phyloP scores from a whole-genome alignment of 768 basidiomycete genomes.

The Rubroboletus pulcherrimus region DNA sequence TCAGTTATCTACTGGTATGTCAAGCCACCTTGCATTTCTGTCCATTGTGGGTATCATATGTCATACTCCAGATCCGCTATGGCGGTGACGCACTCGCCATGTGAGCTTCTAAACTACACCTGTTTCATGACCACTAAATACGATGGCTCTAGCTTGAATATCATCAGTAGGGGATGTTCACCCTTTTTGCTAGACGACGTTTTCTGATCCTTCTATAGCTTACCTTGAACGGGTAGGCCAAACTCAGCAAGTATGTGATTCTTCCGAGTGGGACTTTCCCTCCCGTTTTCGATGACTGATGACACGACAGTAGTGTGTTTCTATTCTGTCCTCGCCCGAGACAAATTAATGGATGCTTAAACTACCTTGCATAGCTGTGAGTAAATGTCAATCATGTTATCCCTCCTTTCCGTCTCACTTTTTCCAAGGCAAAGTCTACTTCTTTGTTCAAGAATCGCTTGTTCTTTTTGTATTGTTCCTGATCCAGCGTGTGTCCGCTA shows the following conservation, averaged over 20 bases:
- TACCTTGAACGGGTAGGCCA: background rate
- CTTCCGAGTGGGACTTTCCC: too few relatives aligned
- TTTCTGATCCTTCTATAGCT: conserved; percentile 1
- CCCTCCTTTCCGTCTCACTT: background rate
- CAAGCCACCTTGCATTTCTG: background rate
- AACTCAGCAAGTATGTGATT: conserved; percentile 6
- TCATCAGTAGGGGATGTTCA: background rate
- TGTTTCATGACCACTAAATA: background rate
- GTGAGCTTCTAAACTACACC: conserved; percentile 3
- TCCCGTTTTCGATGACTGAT: too few relatives aligned
- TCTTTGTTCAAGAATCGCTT: conserved; percentile 4
- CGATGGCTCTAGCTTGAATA: background rate
- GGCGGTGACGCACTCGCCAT: conserved; percentile 16
- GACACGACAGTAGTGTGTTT: too few relatives aligned
- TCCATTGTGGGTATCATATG: too few relatives aligned
- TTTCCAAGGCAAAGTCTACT: conserved; percentile 9
- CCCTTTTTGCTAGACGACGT: background rate
- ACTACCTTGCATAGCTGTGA: background rate
- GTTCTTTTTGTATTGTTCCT: conserved; percentile 1
- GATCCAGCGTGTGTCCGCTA: background rate
- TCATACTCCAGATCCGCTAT: conserved; percentile 17
- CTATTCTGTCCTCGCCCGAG: too few relatives aligned
- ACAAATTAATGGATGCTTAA: too few relatives aligned
- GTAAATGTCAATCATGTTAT: background rate
- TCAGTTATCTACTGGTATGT: conserved; percentile 20